Conservation (phyloP, 176 grass and related monocot species). For the Pontederia paniculata region DNA sequence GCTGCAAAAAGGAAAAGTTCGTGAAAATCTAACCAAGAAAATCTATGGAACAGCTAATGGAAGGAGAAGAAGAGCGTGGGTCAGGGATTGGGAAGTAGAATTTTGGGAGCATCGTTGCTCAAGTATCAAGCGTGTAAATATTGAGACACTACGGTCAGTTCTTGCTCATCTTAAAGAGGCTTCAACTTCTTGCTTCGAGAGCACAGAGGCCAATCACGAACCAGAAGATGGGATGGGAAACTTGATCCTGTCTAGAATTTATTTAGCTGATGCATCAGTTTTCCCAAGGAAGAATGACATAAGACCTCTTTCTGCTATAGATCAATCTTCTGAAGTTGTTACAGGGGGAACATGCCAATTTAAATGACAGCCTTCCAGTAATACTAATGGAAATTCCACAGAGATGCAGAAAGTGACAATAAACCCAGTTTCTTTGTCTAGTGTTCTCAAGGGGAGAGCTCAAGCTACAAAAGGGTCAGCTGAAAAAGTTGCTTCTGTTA, state of each 20-base stretch:
- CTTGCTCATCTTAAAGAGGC: slow-evolving; percentile 74
- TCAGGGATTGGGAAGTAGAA: slow-evolving; percentile 84
- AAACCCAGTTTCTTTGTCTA: not conserved
- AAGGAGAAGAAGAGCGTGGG: slow-evolving; percentile 59
- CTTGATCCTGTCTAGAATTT: slow-evolving; percentile 81
- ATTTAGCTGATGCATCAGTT: slow-evolving; percentile 97
- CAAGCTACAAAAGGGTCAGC: slow-evolving; percentile 6
- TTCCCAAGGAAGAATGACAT: slow-evolving; percentile 85
- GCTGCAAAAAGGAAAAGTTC: slow-evolving; percentile 65
- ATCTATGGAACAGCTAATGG: slow-evolving; percentile 68
- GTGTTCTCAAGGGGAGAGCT: not conserved
- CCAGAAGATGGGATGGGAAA: slow-evolving; percentile 31
- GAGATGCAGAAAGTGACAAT: not conserved
- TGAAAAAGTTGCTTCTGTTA: slow-evolving; percentile 1
- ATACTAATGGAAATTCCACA: slow-evolving; percentile 9
- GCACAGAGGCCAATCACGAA: slow-evolving; percentile 34
- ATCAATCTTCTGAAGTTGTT: slow-evolving; percentile 15
- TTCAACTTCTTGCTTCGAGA: slow-evolving; percentile 36
- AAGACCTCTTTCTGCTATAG: slow-evolving; percentile 49
- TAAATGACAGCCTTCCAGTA: slow-evolving; percentile 28
- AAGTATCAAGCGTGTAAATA: slow-evolving; percentile 60
- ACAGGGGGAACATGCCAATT: slow-evolving; percentile 22
- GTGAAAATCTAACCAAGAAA: slow-evolving; percentile 95
- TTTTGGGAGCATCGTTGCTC: slow-evolving; percentile 89
- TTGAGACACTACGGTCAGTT: slow-evolving; percentile 82